phyloP scores from a whole-genome alignment of 129 eudicot genomes.

The Tagetes erecta region DNA sequence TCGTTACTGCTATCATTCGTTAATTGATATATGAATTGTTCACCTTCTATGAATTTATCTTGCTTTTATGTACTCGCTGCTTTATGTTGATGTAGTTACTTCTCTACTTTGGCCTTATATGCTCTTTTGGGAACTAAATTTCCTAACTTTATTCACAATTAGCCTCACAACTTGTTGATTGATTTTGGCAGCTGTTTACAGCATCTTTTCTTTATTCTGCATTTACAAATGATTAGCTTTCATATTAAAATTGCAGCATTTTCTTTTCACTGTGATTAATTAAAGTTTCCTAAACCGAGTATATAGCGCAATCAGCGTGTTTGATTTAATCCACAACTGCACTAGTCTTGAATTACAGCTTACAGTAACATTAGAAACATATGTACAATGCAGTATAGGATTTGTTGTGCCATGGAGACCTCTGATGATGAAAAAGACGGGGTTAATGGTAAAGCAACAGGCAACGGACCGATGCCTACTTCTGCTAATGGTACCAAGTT shows the following conservation, averaged over 20 bases:
- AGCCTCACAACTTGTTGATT: neutral
- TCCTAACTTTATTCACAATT: neutral
- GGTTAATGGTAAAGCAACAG: constrained; percentile 21
- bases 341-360: neutral
- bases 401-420: constrained; percentile 43
- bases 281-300: neutral
- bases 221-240: neutral
- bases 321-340: neutral
- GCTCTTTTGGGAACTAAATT: neutral
- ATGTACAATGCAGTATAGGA: constrained; percentile 18
- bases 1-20: neutral
- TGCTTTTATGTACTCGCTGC: neutral
- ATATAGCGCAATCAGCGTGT: neutral
- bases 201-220: neutral
- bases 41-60: neutral
- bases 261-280: neutral
- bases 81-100: constrained; percentile 13
- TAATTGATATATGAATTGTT: neutral
- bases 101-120: neutral
- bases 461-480: constrained; percentile 28
- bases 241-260: neutral
- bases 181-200: too few relatives aligned
- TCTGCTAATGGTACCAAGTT: constrained; percentile 39
- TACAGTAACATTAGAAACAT: neutral
- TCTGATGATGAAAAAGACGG: constrained; percentile 53